These are phyloP conservation scores for Pseudonitzschia multiseries DNA, from an alignment of 108 stramenopile species.

Conservation along the genomic window DNA sequence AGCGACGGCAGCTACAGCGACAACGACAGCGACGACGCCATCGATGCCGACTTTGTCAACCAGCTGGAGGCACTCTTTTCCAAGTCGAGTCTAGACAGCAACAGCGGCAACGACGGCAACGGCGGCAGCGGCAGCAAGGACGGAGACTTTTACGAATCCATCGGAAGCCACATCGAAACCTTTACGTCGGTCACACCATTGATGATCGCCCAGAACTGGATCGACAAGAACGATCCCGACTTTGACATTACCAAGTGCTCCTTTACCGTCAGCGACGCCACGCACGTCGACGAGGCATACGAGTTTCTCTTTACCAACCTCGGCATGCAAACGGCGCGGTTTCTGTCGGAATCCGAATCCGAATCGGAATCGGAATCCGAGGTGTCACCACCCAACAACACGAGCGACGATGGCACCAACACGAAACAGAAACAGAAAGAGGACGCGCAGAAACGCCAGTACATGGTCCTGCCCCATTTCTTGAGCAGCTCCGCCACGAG, in stretches of 20 bases:
- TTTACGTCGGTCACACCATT: slow-evolving; percentile 55
- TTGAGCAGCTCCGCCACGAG: slow-evolving; percentile 67
- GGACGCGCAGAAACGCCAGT: slow-evolving; percentile 44
- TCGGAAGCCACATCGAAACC: slow-evolving; percentile 54
- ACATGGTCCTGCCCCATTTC: slow-evolving; percentile 76
- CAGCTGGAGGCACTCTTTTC: slow-evolving; percentile 70
- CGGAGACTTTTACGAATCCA: slow-evolving; percentile 76
- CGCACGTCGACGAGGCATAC: slow-evolving; percentile 73
- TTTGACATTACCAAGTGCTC: slow-evolving; percentile 36
- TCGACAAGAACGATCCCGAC: slow-evolving; percentile 53
- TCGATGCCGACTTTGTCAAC: slow-evolving; percentile 55
- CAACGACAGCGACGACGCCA: slow-evolving; percentile 20
- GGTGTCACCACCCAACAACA: too few species aligned
- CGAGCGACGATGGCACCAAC: neutral
- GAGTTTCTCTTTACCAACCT: slow-evolving; percentile 83
- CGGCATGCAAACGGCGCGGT: slow-evolving; percentile 54
- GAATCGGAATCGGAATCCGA: too few species aligned
- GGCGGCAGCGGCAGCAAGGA: slow-evolving; percentile 18
- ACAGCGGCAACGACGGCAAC: neutral
- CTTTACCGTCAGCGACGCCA: slow-evolving; percentile 63
- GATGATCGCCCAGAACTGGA: slow-evolving; percentile 66
- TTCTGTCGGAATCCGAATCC: too few species aligned
- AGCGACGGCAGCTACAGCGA: too few species aligned
- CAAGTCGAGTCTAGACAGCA: slow-evolving; percentile 39
- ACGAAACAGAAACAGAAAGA: neutral